Conservation (phyloP, 306 rosid genomes). For the Lathyrus aphaca region DNA sequence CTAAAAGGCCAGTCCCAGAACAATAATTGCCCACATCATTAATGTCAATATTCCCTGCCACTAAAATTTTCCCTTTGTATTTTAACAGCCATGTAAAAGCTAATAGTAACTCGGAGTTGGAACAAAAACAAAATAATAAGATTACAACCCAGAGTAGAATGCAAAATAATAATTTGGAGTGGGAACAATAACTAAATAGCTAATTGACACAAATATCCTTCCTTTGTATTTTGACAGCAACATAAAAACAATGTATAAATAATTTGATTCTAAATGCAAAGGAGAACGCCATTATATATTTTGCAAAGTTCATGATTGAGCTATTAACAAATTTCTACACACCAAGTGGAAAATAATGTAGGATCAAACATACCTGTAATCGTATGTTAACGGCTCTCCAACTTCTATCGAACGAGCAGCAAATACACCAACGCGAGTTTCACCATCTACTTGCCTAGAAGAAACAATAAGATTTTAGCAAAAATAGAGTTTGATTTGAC, state of each 20-base stretch:
- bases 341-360: slow-evolving; percentile 6
- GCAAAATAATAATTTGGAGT: neutral
- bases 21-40: neutral
- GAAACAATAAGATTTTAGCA: slow-evolving; percentile 37
- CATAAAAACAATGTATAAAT: neutral
- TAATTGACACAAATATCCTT: neutral
- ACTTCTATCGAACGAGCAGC: slow-evolving; percentile 70
- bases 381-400: slow-evolving; percentile 90
- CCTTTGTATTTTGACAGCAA: neutral
- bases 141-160: neutral
- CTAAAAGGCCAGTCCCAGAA: neutral
- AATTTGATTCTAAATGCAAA: slow-evolving; percentile 11
- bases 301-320: slow-evolving; percentile 4
- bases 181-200: slow-evolving; percentile 1
- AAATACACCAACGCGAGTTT: slow-evolving; percentile 82
- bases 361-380: slow-evolving; percentile 67
- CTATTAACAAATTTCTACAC: neutral
- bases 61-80: neutral
- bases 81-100: neutral
- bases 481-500: slow-evolving; percentile 15
- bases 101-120: neutral
- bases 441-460: slow-evolving; percentile 92
- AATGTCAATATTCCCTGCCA: neutral
- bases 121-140: neutral
- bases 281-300: neutral